phyloP scores from a whole-genome alignment of 106 monocot genomes.

The Acorus calamus region DNA sequence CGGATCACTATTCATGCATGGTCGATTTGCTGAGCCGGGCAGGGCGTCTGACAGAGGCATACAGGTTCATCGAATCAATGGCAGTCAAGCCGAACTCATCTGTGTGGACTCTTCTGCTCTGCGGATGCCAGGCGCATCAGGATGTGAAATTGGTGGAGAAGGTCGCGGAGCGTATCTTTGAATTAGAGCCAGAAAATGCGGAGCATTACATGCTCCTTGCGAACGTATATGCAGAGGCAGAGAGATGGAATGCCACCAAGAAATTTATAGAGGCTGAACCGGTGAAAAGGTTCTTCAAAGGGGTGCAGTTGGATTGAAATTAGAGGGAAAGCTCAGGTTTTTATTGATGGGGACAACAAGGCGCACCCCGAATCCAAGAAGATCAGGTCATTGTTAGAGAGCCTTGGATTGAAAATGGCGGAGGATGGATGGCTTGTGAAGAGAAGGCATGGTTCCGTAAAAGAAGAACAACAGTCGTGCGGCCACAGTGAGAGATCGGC shows the following conservation, averaged over 20 bases:
- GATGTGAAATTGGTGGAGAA: constrained; percentile 67
- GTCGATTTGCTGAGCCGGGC: constrained; percentile 69
- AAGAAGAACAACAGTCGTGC: constrained; percentile 53
- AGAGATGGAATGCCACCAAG: constrained; percentile 55
- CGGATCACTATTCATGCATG: constrained; percentile 71
- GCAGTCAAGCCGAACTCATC: constrained; percentile 51
- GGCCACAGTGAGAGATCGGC: constrained; percentile 67
- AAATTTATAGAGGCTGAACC: constrained; percentile 35
- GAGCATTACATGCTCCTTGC: constrained; percentile 58
- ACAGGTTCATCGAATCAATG: constrained; percentile 60
- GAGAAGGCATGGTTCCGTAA: constrained; percentile 25
- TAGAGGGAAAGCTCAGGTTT: constrained; percentile 38
- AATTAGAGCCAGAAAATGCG: constrained; percentile 64
- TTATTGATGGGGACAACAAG: constrained; percentile 27
- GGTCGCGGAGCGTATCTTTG: constrained; percentile 61
- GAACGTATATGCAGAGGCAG: constrained; percentile 60
- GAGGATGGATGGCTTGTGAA: constrained; percentile 32
- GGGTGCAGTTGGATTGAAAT: constrained; percentile 69
- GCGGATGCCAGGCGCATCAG: constrained; percentile 60
- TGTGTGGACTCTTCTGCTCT: constrained; percentile 65
- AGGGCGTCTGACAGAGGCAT: constrained; percentile 46
- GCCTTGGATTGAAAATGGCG: constrained; percentile 32
- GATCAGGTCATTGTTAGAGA: constrained; percentile 28
- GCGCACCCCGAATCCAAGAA: constrained; percentile 30
- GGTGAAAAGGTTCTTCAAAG: constrained; percentile 12